Base-by-base conservation (phyloP, 1,284 basidiomycete genomes). In the Malassezia sympodialis region DNA sequence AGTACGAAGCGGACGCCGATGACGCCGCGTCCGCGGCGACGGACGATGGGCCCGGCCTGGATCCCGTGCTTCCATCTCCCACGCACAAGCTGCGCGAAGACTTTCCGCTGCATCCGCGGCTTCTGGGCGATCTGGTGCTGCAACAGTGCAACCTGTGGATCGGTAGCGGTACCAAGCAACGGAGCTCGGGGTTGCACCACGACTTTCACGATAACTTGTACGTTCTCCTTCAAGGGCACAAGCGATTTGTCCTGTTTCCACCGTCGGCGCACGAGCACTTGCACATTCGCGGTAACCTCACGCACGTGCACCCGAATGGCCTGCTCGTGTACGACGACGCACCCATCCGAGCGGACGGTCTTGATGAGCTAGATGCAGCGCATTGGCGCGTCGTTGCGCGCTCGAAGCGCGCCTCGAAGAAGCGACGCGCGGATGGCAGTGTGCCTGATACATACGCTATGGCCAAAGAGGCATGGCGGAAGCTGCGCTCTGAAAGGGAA, bases 121-220 rank as follows among this genome's bases (percentile, higher is more conserved):
- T 74, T 12, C 53, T 71, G 6, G 70, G 72, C 31, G 49, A 58
- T 30, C 59, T 74, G n/a, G 70, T 72, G 1, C 56, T 74, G 8
- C 69, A 72, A 45, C 72, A 74, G 48, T 71, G 68, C 60, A 74
- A 74, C 43, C 51, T 74, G 8, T 74, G 72, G 72, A 60, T 73
- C 10, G 71, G 71, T 31, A 63, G 58, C 50, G 58, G 62, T 31
- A 58, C 51, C n/a, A 42, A 65, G 21, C 65, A 62, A 17, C 65
- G 63, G 40, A 69, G 63, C 47, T 65, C 62, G 8, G 71, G 69
- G 0, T 51, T 73, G 44, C 71, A 73, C 51, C 72, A 74, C 49
- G 72, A 74, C 49, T 72, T 72, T 30, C 72, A 74, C 52, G 72
- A 74, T 49, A 74, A 74, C 31, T 63, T 74, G 30, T 74, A 74